Evolutionary conservation across 768 basidiomycete genomes (phyloP), one percentile per base, ranked within the genome.

Genomic region (Suillus subalutaceus): DNA sequence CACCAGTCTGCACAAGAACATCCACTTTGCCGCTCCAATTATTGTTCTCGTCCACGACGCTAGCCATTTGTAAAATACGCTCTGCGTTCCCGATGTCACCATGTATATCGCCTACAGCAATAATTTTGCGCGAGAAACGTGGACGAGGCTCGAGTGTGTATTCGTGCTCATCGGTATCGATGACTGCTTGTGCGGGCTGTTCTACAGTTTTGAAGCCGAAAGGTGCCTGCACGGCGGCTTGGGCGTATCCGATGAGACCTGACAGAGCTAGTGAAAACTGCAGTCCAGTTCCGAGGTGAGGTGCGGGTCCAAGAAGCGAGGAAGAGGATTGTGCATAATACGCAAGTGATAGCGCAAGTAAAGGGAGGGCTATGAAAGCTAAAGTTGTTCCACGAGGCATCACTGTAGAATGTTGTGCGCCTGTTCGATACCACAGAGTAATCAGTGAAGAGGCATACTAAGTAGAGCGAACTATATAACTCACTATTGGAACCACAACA

Each of bases 1-100:
- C 96, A 3, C 96, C 96, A 0, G 96, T 97, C 81, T 99, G 97
- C 20, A 97, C 95, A 65, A 98, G 89, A 56, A 90, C 88, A 73
- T 95, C 92, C 1, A 90, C 86, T 37, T 90, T 81, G 6, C 92
- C 94, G 4, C 88, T 86, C 97, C 97, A 99, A 64, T 89, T 81
- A 2, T 89, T 89, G 7, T 84, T 72, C 13, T 85, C 83, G 70
- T 95, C 88, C 3, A 91, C 87, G 6, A 98, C 90, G 1, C 84
- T 83, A 1, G 93, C 87, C 82, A 95, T 94, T 43, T 89, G 82
- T 38, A 99, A 81, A 26, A 98, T 94, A 50, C 82, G 84, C 68
- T 85, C 85, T 13, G 95, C 90, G 74, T 96, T 97, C 0, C 82
- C 80, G 37, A 93, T 72, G 79, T 97, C 95, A 0, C 97, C 96